phyloP scores from a whole-genome alignment of 1,284 basidiomycete species.

The Ceratobasidium sp. region DNA sequence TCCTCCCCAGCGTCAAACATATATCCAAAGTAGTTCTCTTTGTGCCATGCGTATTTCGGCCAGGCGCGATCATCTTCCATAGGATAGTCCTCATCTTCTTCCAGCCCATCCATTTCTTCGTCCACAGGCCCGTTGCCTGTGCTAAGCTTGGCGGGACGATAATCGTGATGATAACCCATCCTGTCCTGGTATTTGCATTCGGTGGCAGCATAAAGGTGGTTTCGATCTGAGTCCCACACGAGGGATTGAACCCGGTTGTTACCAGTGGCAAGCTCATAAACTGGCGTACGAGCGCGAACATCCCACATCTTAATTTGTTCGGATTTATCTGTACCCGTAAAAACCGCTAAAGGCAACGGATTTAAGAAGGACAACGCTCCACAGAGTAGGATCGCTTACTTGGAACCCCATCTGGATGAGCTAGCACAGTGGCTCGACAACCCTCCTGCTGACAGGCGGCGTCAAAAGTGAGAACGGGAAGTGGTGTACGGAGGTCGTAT shows the following conservation, averaged over 20 bases:
- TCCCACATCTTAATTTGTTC: conserved; percentile 43
- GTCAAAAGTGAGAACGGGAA: conserved; percentile 37
- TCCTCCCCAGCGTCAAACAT: conserved; percentile 38
- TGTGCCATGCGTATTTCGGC: conserved; percentile 39
- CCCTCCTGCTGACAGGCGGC: conserved; percentile 5
- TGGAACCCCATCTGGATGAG: conserved; percentile 25
- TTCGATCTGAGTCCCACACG: conserved; percentile 31
- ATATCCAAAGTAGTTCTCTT: conserved; percentile 42
- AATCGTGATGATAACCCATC: conserved; percentile 40
- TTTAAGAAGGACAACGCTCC: background rate
- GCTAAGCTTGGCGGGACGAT: conserved; percentile 19
- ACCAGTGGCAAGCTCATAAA: conserved; percentile 45
- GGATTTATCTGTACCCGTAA: conserved; percentile 16
- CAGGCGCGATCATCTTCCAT: conserved; percentile 15
- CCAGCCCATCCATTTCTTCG: conserved; percentile 36
- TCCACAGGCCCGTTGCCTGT: background rate
- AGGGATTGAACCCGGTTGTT: conserved; percentile 41
- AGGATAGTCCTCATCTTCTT: conserved; percentile 35
- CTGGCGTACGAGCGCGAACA: conserved; percentile 27
- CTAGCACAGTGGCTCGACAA: conserved; percentile 5
- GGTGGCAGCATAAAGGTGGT: conserved; percentile 35
- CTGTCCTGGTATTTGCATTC: conserved; percentile 37
- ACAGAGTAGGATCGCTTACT: conserved; percentile 10
- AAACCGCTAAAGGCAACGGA: conserved; percentile 8
- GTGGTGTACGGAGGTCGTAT: conserved; percentile 26